Percentiles rank a stretch among this genome's conserved stretches.
Evolutionary conservation across 257 asterid genomes (phyloP).

Genomic region (Solanum chiquidenum): DNA sequence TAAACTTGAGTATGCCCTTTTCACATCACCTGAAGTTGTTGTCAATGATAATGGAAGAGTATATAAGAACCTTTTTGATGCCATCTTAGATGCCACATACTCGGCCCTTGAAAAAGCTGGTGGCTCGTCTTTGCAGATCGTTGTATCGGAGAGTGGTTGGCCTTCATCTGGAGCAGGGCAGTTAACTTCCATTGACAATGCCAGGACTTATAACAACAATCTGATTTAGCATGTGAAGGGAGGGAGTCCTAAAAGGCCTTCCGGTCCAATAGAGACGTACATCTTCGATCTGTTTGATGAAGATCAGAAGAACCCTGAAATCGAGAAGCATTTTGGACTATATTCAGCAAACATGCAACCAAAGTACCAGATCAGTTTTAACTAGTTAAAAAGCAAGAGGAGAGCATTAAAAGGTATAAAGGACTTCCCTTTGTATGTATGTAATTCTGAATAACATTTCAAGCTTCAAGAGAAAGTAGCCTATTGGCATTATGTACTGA

Average conservation of each 20-base stretch:
- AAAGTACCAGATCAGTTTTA: conserved; percentile 17
- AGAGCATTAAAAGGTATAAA: neutral
- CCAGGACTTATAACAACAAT: conserved; percentile 13
- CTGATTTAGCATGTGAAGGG: conserved; percentile 8
- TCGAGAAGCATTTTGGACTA: conserved; percentile 22
- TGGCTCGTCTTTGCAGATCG: conserved; percentile 13
- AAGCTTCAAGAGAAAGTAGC: neutral
- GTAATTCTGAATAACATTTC: neutral
- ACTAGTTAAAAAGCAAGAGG: neutral
- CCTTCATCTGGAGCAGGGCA: conserved; percentile 22
- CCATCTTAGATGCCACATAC: conserved; percentile 24
- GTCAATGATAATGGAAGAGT: conserved; percentile 9
- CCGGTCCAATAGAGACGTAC: conserved; percentile 14
- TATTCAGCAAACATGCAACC: conserved; percentile 6
- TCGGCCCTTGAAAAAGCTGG: conserved; percentile 21
- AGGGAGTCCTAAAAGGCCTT: conserved; percentile 23
- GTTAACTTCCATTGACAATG: conserved; percentile 10
- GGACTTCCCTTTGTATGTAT: neutral
- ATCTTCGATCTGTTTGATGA: conserved; percentile 22
- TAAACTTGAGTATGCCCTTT: conserved; percentile 21
- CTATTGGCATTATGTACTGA: neutral
- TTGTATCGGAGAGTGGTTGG: conserved; percentile 41
- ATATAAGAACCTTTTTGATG: conserved; percentile 20
- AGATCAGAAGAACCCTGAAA: conserved; percentile 15
- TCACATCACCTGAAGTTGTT: conserved; percentile 3